Percentiles rank a stretch among this genome's conserved stretches.
These are phyloP conservation scores for Eimeria necatrix DNA, from an alignment of 169 alveolate species.

Conservation along the genomic window DNA sequence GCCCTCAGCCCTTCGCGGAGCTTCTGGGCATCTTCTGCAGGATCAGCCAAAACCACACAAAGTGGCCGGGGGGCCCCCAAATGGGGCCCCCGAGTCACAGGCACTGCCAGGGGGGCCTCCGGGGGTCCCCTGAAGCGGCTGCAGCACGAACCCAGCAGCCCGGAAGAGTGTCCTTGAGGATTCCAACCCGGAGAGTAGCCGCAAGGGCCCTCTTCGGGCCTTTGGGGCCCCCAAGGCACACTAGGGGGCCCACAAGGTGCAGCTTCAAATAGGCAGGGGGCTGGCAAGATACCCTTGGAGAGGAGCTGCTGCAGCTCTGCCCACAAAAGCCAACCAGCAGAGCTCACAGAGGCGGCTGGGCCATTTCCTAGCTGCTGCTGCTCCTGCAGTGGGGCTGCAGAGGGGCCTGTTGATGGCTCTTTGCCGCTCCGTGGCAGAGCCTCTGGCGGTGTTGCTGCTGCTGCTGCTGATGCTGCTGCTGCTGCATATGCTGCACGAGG, in stretches of 20 bases:
- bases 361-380: not conserved
- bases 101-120: not conserved
- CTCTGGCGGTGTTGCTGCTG: not conserved
- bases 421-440: not conserved
- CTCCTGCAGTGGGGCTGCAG: conserved; percentile 1
- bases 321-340: conserved; percentile 5
- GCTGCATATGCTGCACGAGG: not conserved
- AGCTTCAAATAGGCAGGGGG: not conserved
- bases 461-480: not conserved
- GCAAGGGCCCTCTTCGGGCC: no score
- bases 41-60: not conserved
- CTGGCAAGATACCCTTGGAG: not conserved
- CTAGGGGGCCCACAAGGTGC: no score
- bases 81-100: not conserved
- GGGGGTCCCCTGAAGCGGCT: not conserved
- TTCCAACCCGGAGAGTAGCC: no score
- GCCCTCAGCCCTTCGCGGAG: not conserved
- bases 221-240: no score
- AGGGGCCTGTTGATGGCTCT: not conserved
- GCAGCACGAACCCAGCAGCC: no score
- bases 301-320: conserved; percentile 15
- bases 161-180: no score
- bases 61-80: not conserved
- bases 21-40: not conserved
- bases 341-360: not conserved